phyloP scores from a whole-genome alignment of 257 asterid species.

The Solanum pennellii region DNA sequence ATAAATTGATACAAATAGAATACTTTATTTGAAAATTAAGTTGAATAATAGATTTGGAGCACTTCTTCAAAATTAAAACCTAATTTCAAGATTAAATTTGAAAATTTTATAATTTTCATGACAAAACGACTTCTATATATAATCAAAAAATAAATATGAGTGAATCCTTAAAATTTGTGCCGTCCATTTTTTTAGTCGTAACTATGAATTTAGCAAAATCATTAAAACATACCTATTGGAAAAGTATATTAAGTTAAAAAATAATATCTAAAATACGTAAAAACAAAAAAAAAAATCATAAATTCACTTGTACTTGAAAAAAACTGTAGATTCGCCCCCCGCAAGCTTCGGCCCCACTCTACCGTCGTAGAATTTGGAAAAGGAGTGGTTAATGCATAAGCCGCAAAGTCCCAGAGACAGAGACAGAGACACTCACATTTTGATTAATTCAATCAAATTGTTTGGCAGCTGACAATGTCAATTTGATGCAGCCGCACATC shows the following conservation, averaged over 20 bases:
- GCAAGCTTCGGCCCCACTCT: neutral
- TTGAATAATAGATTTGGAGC: neutral
- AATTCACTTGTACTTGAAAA: neutral
- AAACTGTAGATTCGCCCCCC: neutral
- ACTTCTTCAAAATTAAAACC: neutral
- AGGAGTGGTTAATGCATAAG: neutral
- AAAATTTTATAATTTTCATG: no score
- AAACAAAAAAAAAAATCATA: no score
- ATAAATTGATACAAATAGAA: no score
- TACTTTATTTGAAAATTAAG: neutral
- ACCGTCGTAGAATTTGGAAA: neutral
- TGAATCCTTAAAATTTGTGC: neutral
- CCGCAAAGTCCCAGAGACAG: neutral
- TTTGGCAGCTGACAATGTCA: neutral
- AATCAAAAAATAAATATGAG: no score
- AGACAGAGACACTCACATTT: neutral
- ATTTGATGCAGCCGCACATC: neutral
- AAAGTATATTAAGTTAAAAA: neutral
- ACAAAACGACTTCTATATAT: no score
- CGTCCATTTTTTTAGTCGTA: neutral
- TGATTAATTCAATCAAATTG: neutral
- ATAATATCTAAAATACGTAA: neutral
- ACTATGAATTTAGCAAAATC: neutral
- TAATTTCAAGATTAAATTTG: neutral
- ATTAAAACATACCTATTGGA: neutral